These are phyloP conservation scores for Sugiyamaella lignohabitans DNA, from an alignment of 805 yeast genomes.

Conservation along the genomic window DNA sequence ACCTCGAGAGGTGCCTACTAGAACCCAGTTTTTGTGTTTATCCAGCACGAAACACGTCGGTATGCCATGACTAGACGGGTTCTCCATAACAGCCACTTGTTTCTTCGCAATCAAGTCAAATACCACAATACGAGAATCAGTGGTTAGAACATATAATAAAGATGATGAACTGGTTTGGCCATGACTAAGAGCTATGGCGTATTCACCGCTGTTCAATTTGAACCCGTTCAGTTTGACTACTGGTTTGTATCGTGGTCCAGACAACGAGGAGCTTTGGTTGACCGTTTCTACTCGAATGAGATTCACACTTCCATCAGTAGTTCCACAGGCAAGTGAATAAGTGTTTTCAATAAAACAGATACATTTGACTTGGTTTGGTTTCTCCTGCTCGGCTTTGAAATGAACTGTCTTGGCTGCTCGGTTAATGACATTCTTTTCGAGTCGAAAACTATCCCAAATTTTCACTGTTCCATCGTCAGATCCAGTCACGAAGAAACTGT, in stretches of 20 bases:
- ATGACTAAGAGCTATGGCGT: constrained; percentile 41
- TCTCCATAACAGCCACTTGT: constrained; percentile 38
- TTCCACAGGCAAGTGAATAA: constrained; percentile 27
- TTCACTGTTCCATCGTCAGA: constrained; percentile 67
- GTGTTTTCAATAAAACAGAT: constrained; percentile 27
- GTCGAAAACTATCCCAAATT: constrained; percentile 67
- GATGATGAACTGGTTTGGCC: constrained; percentile 37
- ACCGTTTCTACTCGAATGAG: constrained; percentile 25
- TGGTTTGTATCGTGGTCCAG: constrained; percentile 20
- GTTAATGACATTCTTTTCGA: constrained; percentile 51
- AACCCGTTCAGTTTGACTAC: neutral
- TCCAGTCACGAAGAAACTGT: constrained; percentile 66
- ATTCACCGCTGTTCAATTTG: constrained; percentile 30
- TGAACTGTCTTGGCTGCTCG: constrained; percentile 26
- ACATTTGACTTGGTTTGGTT: constrained; percentile 21
- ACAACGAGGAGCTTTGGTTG: constrained; percentile 4
- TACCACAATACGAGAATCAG: constrained; percentile 44
- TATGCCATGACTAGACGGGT: constrained; percentile 60
- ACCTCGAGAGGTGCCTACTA: constrained; percentile 73
- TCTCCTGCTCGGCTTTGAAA: constrained; percentile 9
- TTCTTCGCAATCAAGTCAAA: constrained; percentile 57
- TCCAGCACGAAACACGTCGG: constrained; percentile 56
- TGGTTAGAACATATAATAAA: constrained; percentile 46
- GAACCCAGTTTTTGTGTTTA: constrained; percentile 50
- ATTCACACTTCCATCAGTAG: constrained; percentile 27